Conservation (phyloP, 768 basidiomycete species). For the Calocybe indica region DNA sequence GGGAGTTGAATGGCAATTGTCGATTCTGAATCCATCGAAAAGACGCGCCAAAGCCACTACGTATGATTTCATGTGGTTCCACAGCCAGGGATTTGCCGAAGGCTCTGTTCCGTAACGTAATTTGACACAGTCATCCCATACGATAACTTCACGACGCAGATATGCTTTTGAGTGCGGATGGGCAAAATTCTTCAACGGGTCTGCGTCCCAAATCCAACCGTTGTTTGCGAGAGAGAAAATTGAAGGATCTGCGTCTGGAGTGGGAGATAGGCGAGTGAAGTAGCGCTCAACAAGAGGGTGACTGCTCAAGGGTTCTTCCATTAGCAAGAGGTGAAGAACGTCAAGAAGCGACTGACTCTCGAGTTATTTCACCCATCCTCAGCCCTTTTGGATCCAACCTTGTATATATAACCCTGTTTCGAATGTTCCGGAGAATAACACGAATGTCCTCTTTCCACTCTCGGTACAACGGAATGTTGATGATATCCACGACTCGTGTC, state of each 20-base stretch:
- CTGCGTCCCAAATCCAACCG: conserved; percentile 98
- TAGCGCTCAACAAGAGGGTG: conserved; percentile 85
- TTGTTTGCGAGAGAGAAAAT: conserved; percentile 90
- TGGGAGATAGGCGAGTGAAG: conserved; percentile 74
- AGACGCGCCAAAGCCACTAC: conserved; percentile 71
- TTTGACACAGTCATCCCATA: conserved; percentile 98
- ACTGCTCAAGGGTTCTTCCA: conserved; percentile 30
- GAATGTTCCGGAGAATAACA: conserved; percentile 67
- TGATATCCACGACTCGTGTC: conserved; percentile 71
- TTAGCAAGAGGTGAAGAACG: conserved; percentile 3
- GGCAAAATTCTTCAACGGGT: conserved; percentile 94
- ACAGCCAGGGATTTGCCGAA: conserved; percentile 87
- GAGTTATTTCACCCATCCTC: conserved; percentile 72
- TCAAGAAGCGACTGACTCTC: conserved; percentile 39
- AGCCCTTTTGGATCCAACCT: conserved; percentile 82
- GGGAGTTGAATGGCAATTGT: conserved; percentile 98
- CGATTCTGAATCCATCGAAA: conserved; percentile 96
- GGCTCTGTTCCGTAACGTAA: conserved; percentile 85
- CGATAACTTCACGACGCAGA: conserved; percentile 92
- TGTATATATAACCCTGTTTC: conserved; percentile 72
- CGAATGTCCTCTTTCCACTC: conserved; percentile 84
- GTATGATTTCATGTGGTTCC: conserved; percentile 86
- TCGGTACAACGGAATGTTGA: conserved; percentile 85
- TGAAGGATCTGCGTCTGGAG: conserved; percentile 34
- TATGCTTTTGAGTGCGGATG: conserved; percentile 90